Evolutionary conservation across 129 eudicot genomes (phyloP), one percentile per base, ranked within the genome.

Genomic region (Lonicera japonica): DNA sequence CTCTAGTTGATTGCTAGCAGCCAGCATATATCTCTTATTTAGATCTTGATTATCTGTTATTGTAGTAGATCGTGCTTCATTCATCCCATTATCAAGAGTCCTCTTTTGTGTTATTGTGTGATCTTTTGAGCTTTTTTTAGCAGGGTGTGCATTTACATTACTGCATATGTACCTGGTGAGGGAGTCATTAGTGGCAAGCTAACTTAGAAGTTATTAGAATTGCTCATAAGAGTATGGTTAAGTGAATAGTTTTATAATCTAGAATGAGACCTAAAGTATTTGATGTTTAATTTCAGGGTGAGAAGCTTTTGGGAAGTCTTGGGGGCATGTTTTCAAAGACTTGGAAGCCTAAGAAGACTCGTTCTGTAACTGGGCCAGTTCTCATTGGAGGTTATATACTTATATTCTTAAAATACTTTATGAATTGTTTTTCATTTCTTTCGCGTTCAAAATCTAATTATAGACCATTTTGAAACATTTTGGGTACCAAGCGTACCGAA

Each of bases 281-380:
- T 47, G 16, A 23, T 54, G 15, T 51, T 25, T 51, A 21, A 57
- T 67, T 80, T 50, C 70, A 92, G 98, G 90, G 98, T 4, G 98
- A 92, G 80, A 92, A 84, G 82, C 98, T 92, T 39, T 84, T 92
- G 76, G 98, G 98, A 79, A 92, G 90, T 72, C 98, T 92, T 51
- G 98, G 98, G 8, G 96, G 98, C 20, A 73, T 87, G 22, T 92
- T 92, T 71, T 84, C 96, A 41, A 92, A 80, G 78, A 92, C 96
- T n/a, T 92, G 98, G 98, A 92, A 92, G 77, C 98, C 98, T 53
- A 91, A 84, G 80, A 92, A 80, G 86, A 85, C 70, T 58, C 90
- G 68, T 66, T 24, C 84, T 16, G 78, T 92, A 25, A 78, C 62
- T 53, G 98, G 98, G 40, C 98, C 98, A 60, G 56, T 71, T 2